These are phyloP conservation scores for Coemansia sp. DNA, from an alignment of 192 early-diverging fungal species.

Conservation along the genomic window DNA sequence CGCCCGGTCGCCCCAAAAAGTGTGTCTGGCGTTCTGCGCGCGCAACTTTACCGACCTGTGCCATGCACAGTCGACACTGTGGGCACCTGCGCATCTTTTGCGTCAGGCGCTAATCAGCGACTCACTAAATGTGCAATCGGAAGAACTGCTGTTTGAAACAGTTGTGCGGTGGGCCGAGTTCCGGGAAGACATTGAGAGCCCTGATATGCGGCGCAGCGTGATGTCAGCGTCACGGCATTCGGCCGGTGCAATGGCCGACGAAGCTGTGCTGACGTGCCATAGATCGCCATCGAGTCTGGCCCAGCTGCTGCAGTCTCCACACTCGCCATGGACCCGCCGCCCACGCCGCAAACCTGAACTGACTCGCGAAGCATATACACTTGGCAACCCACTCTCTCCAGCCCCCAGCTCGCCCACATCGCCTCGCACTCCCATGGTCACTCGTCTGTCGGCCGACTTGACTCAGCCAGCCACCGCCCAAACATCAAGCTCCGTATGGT, in stretches of 20 bases:
- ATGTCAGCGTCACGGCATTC: neutral
- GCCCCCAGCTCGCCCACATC: neutral
- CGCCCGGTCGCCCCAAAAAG: conserved; percentile 23
- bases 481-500: conserved; percentile 12
- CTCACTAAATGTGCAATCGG: conserved; percentile 37
- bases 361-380: conserved; percentile 40
- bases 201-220: neutral
- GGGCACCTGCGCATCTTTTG: conserved; percentile 42
- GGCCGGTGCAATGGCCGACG: conserved; percentile 10
- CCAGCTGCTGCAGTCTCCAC: conserved; percentile 20
- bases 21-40: conserved; percentile 36
- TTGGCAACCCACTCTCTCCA: neutral
- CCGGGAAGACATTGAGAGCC: conserved; percentile 26
- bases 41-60: conserved; percentile 44
- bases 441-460: conserved; percentile 12
- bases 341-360: conserved; percentile 30
- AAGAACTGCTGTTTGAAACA: conserved; percentile 45
- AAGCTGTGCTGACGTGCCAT: conserved; percentile 47
- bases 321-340: conserved; percentile 28
- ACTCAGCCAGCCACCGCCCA: conserved; percentile 10
- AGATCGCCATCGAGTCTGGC: conserved; percentile 44
- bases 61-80: conserved; percentile 25
- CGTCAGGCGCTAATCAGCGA: conserved; percentile 42
- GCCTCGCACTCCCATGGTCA: conserved; percentile 21
- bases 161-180: conserved; percentile 44